These are phyloP conservation scores for Metarhizium sp. DNA, from an alignment of 2,329 filamentous ascomycete genomes.

Conservation along the genomic window DNA sequence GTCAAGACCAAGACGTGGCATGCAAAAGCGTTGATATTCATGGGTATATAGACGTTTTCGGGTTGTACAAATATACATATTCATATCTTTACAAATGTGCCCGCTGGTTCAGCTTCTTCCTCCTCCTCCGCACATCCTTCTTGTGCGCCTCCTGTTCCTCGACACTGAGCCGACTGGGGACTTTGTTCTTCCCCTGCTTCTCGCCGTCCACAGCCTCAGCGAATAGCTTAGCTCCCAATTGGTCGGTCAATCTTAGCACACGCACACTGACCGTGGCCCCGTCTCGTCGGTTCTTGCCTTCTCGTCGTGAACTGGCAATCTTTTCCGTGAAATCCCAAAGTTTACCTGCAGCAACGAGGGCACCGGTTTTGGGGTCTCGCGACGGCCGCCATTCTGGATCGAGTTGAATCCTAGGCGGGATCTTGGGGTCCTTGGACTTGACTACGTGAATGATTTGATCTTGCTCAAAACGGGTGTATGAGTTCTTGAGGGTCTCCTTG, in stretches of 20 bases:
- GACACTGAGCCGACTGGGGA: constrained; percentile 33
- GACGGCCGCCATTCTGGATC: constrained; percentile 65
- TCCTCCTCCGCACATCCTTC: constrained; percentile 35
- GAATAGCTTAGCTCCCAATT: constrained; percentile 63
- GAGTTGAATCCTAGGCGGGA: constrained; percentile 55
- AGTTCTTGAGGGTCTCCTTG: constrained; percentile 93
- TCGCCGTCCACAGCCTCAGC: constrained; percentile 37
- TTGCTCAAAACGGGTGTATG: constrained; percentile 78
- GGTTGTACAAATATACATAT: background rate
- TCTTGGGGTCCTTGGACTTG: constrained; percentile 56
- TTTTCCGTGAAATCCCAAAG: constrained; percentile 89
- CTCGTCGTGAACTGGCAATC: constrained; percentile 72
- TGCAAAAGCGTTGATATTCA: background rate
- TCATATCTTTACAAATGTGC: constrained; percentile 33
- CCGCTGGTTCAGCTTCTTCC: constrained; percentile 38
- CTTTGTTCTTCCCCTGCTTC: constrained; percentile 23
- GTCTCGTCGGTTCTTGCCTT: constrained; percentile 95
- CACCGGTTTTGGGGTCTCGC: constrained; percentile 51
- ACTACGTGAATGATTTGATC: constrained; percentile 77
- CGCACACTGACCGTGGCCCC: constrained; percentile 78
- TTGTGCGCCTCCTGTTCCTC: constrained; percentile 40
- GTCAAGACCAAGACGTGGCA: background rate
- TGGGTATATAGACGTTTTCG: background rate
- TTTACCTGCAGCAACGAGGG: constrained; percentile 59
- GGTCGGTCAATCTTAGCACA: constrained; percentile 68